Evolutionary conservation across 257 asterid genomes (phyloP).

Genomic region (Ilex aquifolium): DNA sequence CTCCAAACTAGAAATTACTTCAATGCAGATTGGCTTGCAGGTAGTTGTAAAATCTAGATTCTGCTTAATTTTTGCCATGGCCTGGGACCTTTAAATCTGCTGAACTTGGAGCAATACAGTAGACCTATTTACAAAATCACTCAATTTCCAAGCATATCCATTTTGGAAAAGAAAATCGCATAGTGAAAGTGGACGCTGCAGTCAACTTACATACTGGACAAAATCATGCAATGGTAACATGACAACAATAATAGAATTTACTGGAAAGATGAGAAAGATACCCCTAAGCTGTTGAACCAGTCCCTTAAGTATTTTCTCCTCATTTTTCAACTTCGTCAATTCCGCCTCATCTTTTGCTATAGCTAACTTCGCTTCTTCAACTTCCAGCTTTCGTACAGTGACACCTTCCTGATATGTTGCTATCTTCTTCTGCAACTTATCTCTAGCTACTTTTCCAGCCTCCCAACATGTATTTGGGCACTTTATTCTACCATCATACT

Average conservation of each 20-base stretch:
- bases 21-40: too few relatives aligned
- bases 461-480: slow-evolving; percentile 95
- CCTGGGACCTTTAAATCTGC: not conserved
- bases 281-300: slow-evolving; percentile 82
- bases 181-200: too few relatives aligned
- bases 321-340: slow-evolving; percentile 58
- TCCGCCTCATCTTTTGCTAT: slow-evolving; percentile 73
- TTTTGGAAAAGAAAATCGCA: too few relatives aligned
- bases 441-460: slow-evolving; percentile 88
- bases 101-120: not conserved
- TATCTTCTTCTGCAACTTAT: slow-evolving; percentile 76
- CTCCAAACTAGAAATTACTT: too few relatives aligned
- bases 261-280: slow-evolving; percentile 19
- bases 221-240: not conserved
- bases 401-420: slow-evolving; percentile 71
- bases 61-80: not conserved
- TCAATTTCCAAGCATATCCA: not conserved
- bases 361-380: slow-evolving; percentile 63
- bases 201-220: too few relatives aligned
- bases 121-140: not conserved
- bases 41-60: too few relatives aligned
- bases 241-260: not conserved
- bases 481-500: slow-evolving; percentile 71
- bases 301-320: slow-evolving; percentile 74
- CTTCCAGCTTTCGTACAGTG: slow-evolving; percentile 49